Evolutionary conservation across 305 asterid species (phyloP).

Genomic region (Solanum hybrid): DNA sequence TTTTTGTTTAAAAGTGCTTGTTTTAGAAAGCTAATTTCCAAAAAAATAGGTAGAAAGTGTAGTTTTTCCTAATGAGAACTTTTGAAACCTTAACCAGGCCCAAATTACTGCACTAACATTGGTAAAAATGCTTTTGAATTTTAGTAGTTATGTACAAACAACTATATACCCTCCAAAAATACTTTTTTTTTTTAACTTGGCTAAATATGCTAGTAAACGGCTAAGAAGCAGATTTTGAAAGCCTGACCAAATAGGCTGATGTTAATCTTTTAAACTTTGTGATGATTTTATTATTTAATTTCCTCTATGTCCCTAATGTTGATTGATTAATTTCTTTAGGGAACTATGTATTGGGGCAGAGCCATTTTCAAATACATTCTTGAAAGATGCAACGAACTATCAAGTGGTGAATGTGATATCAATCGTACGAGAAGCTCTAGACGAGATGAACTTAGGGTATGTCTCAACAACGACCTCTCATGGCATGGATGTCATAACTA

Average conservation of each 20-base stretch:
- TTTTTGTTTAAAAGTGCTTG: background rate
- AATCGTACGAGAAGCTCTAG: background rate
- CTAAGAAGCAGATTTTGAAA: too few relatives aligned
- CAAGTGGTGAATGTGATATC: background rate
- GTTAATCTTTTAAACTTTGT: background rate
- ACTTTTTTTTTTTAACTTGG: background rate
- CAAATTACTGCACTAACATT: background rate
- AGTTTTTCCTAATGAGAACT: background rate
- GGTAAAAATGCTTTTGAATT: background rate
- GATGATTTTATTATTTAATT: background rate
- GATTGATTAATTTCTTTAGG: background rate
- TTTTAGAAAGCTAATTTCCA: background rate
- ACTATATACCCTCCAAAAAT: background rate
- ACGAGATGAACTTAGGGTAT: background rate
- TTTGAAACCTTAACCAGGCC: background rate
- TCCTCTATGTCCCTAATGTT: background rate
- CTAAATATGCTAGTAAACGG: background rate
- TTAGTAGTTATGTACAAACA: background rate
- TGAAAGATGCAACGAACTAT: background rate
- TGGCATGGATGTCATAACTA: background rate
- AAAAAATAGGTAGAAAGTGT: background rate
- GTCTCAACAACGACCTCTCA: constrained; percentile 11
- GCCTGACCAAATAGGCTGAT: too few relatives aligned
- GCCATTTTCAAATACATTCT: background rate
- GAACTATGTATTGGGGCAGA: background rate